Evolutionary conservation across 805 yeast species (phyloP).

Genomic region (Candida manassasensis): DNA sequence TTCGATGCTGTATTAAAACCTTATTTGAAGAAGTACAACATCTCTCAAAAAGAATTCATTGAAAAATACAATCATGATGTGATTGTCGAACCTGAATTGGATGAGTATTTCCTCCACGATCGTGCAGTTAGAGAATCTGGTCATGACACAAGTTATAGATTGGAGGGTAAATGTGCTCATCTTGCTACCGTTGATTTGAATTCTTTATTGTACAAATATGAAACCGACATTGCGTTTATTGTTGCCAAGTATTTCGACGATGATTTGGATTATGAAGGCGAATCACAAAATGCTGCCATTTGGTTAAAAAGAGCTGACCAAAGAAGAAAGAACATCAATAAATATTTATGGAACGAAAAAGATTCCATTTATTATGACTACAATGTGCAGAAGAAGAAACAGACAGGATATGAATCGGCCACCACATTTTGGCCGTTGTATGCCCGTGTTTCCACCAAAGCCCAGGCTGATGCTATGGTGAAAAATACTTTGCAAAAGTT

Average conservation of each 20-base stretch:
- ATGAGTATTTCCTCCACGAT: slow-evolving; percentile 85
- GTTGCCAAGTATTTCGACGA: slow-evolving; percentile 50
- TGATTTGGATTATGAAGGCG: slow-evolving; percentile 8
- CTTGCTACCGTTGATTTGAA: slow-evolving; percentile 89
- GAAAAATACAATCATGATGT: slow-evolving; percentile 60
- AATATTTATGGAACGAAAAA: slow-evolving; percentile 79
- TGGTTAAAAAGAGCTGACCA: slow-evolving; percentile 60
- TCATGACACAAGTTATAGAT: slow-evolving; percentile 87
- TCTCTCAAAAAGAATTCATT: slow-evolving; percentile 57
- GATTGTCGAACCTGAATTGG: slow-evolving; percentile 74
- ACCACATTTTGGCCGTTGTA: slow-evolving; percentile 92
- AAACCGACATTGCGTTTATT: slow-evolving; percentile 69
- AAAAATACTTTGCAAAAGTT: slow-evolving; percentile 56
- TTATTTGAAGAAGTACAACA: slow-evolving; percentile 57
- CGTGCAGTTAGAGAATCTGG: slow-evolving; percentile 95
- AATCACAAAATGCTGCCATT: slow-evolving; percentile 39
- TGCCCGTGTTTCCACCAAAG: slow-evolving; percentile 62
- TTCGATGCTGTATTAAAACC: slow-evolving; percentile 68
- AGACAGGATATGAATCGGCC: slow-evolving; percentile 73
- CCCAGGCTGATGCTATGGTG: slow-evolving; percentile 66
- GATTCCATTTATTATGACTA: slow-evolving; percentile 81
- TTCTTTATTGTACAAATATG: slow-evolving; percentile 83
- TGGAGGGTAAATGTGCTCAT: slow-evolving; percentile 86
- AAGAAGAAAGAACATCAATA: slow-evolving; percentile 54
- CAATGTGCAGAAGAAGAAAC: slow-evolving; percentile 52